Conservation (phyloP, 257 asterid species). For the Solanum arcanum region DNA sequence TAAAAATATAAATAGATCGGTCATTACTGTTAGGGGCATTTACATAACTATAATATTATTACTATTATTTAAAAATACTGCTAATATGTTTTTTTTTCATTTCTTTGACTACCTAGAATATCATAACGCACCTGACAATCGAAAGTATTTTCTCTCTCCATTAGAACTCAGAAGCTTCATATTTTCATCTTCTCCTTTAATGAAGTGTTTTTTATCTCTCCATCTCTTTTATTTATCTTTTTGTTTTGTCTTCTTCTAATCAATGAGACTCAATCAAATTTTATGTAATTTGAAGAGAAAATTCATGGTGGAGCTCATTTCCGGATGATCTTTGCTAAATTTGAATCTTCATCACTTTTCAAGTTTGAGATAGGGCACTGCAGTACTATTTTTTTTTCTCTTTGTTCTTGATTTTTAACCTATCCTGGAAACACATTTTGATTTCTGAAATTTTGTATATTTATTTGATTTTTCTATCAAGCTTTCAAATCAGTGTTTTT, state of each 20-base stretch:
- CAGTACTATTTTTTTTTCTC: neutral
- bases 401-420: neutral
- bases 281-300: neutral
- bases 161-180: no score
- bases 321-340: neutral
- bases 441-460: no score
- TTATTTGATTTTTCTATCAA: no score
- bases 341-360: neutral
- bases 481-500: neutral
- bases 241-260: neutral
- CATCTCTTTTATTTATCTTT: neutral
- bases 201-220: no score
- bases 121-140: no score
- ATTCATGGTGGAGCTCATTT: neutral
- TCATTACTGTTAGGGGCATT: neutral
- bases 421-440: neutral
- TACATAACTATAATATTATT: no score
- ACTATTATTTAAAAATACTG: no score
- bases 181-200: no score
- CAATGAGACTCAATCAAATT: neutral
- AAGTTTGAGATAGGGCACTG: neutral
- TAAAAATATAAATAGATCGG: no score
- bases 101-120: no score
- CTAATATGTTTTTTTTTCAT: no score
- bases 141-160: no score